Conservation (phyloP, 2,329 filamentous ascomycete genomes). For the Cladosporium sp. region DNA sequence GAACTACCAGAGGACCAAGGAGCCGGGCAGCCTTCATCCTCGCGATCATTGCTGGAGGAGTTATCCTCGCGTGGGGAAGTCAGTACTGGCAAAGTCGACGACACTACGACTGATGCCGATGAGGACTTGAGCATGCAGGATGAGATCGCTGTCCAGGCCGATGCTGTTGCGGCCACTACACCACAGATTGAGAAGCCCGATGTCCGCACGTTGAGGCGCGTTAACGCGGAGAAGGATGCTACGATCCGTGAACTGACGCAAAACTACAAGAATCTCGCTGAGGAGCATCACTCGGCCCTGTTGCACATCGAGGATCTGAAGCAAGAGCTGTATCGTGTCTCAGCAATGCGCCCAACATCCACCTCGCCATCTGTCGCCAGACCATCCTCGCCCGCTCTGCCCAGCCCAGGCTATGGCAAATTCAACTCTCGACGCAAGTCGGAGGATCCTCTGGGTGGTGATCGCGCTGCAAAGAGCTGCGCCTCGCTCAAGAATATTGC, state of each 20-base stretch:
- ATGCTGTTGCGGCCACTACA: not conserved
- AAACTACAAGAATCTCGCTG: conserved; percentile 80
- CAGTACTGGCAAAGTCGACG: conserved; percentile 48
- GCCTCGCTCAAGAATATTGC: conserved; percentile 87
- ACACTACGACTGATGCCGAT: conserved; percentile 23
- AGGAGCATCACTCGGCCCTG: conserved; percentile 76
- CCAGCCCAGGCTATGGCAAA: conserved; percentile 23
- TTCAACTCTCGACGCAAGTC: conserved; percentile 58
- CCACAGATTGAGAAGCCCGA: conserved; percentile 54
- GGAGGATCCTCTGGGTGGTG: conserved; percentile 43
- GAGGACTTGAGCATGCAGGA: conserved; percentile 13
- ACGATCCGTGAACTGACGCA: conserved; percentile 71
- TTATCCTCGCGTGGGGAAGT: conserved; percentile 84
- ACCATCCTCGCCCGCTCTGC: conserved; percentile 13
- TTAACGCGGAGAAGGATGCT: conserved; percentile 75
- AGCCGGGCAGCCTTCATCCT: conserved; percentile 69
- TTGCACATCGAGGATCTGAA: conserved; percentile 90
- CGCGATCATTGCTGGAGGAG: conserved; percentile 91
- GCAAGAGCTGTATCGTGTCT: conserved; percentile 73
- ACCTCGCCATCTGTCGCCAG: conserved; percentile 45
- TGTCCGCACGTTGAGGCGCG: conserved; percentile 66
- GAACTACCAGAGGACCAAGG: conserved; percentile 59
- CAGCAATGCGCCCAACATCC: conserved; percentile 25
- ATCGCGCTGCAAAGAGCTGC: conserved; percentile 89
- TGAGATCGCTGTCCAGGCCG: conserved; percentile 20